Evolutionary conservation across 352 stramenopile species (phyloP).

Genomic region (Phytopythium ostracodes): DNA sequence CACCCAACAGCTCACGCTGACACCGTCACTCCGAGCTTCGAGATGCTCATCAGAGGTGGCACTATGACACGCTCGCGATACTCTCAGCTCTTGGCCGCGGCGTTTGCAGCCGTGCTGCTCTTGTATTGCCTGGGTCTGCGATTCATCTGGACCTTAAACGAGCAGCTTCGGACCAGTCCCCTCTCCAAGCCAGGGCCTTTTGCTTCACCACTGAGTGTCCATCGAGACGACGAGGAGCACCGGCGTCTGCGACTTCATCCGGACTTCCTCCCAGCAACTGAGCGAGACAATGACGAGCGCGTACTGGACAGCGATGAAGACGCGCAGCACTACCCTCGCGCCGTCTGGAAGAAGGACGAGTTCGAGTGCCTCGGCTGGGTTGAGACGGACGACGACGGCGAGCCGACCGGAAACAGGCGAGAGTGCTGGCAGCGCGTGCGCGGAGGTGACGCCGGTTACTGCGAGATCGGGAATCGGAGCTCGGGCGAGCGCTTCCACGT

Average conservation of each 20-base stretch:
- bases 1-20: neutral
- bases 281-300: neutral
- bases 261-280: neutral
- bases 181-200: neutral
- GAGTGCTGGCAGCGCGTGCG: slow-evolving; percentile 66
- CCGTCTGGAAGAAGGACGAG: slow-evolving; percentile 29
- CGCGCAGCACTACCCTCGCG: slow-evolving; percentile 8
- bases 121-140: neutral
- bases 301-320: neutral
- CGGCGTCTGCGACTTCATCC: neutral
- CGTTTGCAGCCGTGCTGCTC: neutral
- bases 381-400: slow-evolving; percentile 45
- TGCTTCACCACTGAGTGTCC: neutral
- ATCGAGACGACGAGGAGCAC: neutral
- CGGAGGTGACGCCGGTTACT: slow-evolving; percentile 53
- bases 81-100: neutral
- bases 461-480: slow-evolving; percentile 48
- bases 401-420: slow-evolving; percentile 35
- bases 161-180: neutral
- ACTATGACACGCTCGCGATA: neutral
- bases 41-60: neutral
- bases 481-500: slow-evolving; percentile 49
- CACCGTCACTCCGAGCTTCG: neutral
- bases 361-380: slow-evolving; percentile 71
- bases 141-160: slow-evolving; percentile 1